A percentile compares a stretch with the other conserved stretches of the same genome.
phyloP scores from a whole-genome alignment of 2,329 filamentous ascomycete genomes.

The Helotiales sp. region DNA sequence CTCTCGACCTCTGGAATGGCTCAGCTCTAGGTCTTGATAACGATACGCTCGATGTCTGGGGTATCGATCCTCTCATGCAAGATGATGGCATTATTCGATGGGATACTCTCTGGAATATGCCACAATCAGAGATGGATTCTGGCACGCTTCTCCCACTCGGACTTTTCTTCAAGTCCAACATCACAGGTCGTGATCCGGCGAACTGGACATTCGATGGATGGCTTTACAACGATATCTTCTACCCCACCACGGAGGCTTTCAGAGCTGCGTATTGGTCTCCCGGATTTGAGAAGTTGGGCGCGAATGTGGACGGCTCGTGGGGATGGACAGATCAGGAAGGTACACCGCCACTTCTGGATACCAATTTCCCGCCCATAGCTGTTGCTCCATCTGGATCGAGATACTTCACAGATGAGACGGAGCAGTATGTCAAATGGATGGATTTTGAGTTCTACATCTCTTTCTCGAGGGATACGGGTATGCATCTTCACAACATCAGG shows the following conservation, averaged over 20 bases:
- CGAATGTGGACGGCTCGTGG: slow-evolving; percentile 23
- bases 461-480: slow-evolving; percentile 48
- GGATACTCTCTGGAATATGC: slow-evolving; percentile 5
- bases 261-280: slow-evolving; percentile 35
- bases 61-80: slow-evolving; percentile 7
- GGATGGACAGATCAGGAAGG: slow-evolving; percentile 17
- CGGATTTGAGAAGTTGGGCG: slow-evolving; percentile 14
- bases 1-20: slow-evolving; percentile 45
- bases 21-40: slow-evolving; percentile 41
- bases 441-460: slow-evolving; percentile 46
- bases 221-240: slow-evolving; percentile 56
- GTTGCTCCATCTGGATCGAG: slow-evolving; percentile 14
- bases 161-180: slow-evolving; percentile 38
- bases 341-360: slow-evolving; percentile 2
- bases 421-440: slow-evolving; percentile 24
- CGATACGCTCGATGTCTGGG: slow-evolving; percentile 41
- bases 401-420: slow-evolving; percentile 23
- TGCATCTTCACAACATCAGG: slow-evolving; percentile 50
- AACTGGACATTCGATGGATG: slow-evolving; percentile 53
- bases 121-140: slow-evolving; percentile 1
- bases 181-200: slow-evolving; percentile 50
- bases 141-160: slow-evolving; percentile 11
- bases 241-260: slow-evolving; percentile 49
- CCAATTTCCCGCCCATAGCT: slow-evolving; percentile 15
- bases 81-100: slow-evolving; percentile 6